Evolutionary conservation across 345 rosid species (phyloP), one percentile per base, ranked within the genome.

Genomic region (Linum usitatissimum): DNA sequence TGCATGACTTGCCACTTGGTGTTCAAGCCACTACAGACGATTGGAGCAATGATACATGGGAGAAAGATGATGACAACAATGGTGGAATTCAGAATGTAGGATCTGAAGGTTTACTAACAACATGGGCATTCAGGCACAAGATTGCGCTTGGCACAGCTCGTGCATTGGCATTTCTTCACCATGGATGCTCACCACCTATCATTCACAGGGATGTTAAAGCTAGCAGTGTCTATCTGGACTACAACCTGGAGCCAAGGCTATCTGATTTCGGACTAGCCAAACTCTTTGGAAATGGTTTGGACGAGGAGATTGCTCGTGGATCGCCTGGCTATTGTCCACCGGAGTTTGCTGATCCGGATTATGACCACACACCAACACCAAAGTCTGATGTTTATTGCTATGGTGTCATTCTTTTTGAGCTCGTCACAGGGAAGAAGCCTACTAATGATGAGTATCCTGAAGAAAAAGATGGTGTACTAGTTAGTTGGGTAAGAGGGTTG

Each of bases 21-120:
- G 73, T 85, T 72, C 96, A 85, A 54, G 15, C 51, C 15, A 71
- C 73, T 40, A 83, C 88, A 0, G 96, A 91, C 45, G 96, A 88
- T 63, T 91, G 98, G 98, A 84, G 86, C 78, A 76, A 73, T 0
- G 96, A 91, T 70, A 86, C 90, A 17, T 88, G 98, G 98, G 96
- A 86, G 56, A 90, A 84, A 68, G 82, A 81, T 15, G 77, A 64
- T 59, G 70, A 78, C 42, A 76, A 75, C 38, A 34, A 34, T 34
- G 38, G 38, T 51, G 86, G 89, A 18, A 86, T 85, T 64, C 86
- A 77, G 71, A 80, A 81, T 70, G 76, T 80, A 53, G 88, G 86
- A 15, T 74, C 77, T 3, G 90, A 84, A 69, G 89, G 85, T 8
- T 65, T 81, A 6, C 66, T 81, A n/a, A 80, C 85, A 18, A 85